phyloP scores from a whole-genome alignment of 257 asterid genomes.

The Petrea volubilis region DNA sequence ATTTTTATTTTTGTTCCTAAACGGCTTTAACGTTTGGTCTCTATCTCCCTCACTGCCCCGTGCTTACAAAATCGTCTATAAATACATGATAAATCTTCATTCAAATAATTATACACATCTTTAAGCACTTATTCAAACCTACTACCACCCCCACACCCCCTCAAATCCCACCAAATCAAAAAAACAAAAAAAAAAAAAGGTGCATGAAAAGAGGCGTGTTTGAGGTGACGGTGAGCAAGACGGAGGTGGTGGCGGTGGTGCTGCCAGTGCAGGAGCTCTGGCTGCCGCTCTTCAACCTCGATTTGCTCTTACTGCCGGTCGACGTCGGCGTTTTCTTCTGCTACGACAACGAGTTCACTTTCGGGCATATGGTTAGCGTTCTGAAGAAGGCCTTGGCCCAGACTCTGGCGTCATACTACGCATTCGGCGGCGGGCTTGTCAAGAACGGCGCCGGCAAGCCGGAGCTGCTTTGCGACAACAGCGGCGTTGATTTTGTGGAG shows the following conservation, averaged over 20 bases:
- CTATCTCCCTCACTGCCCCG: too few species aligned
- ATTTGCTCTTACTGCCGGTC: constrained; percentile 65
- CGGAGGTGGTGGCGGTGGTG: constrained; percentile 58
- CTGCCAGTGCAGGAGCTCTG: constrained; percentile 58
- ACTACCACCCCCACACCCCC: background rate
- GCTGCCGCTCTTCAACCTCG: constrained; percentile 74
- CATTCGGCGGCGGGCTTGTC: constrained; percentile 52
- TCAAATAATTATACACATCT: background rate
- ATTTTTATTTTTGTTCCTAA: too few species aligned
- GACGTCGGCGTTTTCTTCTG: constrained; percentile 65
- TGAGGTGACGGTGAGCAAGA: constrained; percentile 36
- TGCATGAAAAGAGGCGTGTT: constrained; percentile 27
- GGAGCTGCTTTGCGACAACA: constrained; percentile 63
- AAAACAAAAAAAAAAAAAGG: constrained; percentile 30
- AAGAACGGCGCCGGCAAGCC: constrained; percentile 55
- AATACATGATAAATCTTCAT: background rate
- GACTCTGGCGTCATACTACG: constrained; percentile 44
- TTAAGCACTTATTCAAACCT: background rate
- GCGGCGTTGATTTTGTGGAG: constrained; percentile 63
- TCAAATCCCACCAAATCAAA: background rate
- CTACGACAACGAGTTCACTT: constrained; percentile 29
- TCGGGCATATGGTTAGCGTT: constrained; percentile 17
- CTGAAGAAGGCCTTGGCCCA: constrained; percentile 57
- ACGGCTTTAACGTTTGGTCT: too few species aligned
- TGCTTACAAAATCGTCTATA: too few species aligned